These are phyloP conservation scores for Claviceps citrina DNA, from an alignment of 2,329 filamentous ascomycete genomes.

Conservation along the genomic window DNA sequence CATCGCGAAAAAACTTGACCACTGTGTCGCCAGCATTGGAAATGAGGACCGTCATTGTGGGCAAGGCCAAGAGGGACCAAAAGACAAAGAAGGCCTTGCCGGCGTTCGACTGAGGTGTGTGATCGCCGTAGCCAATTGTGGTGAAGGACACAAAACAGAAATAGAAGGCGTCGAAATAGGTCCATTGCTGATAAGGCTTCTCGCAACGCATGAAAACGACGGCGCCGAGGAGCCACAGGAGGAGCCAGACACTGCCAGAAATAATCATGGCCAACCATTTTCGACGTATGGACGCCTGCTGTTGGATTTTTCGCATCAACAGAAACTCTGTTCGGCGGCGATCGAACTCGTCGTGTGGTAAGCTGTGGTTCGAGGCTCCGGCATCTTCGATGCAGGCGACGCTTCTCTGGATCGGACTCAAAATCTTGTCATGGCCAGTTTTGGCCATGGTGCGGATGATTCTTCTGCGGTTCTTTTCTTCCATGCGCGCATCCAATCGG, in stretches of 20 bases:
- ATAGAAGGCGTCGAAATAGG: constrained; percentile 70
- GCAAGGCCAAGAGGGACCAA: constrained; percentile 74
- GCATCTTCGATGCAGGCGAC: constrained; percentile 5
- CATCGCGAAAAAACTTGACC: constrained; percentile 43
- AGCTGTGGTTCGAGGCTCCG: constrained; percentile 4
- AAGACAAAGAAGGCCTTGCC: constrained; percentile 84
- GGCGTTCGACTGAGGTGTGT: constrained; percentile 59
- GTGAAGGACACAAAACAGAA: constrained; percentile 72
- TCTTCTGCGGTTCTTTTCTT: constrained; percentile 41
- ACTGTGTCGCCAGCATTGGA: constrained; percentile 74
- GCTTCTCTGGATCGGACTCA: constrained; percentile 30
- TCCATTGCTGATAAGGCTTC: constrained; percentile 41
- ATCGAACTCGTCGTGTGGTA: constrained; percentile 30
- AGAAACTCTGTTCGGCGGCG: constrained; percentile 57
- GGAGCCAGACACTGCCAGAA: constrained; percentile 51
- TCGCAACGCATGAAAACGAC: constrained; percentile 50
- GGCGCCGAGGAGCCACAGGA: constrained; percentile 71
- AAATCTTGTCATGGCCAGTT: constrained; percentile 30
- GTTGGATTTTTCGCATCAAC: constrained; percentile 69
- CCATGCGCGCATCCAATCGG: constrained; percentile 39
- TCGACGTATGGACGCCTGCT: constrained; percentile 45
- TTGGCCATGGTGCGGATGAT: constrained; percentile 30
- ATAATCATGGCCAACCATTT: constrained; percentile 59
- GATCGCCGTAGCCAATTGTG: constrained; percentile 78
- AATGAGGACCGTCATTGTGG: constrained; percentile 77